Evolutionary conservation across 2,329 filamentous ascomycete genomes (phyloP), one percentile per base, ranked within the genome.

Genomic region (Paecilomyces formosus): DNA sequence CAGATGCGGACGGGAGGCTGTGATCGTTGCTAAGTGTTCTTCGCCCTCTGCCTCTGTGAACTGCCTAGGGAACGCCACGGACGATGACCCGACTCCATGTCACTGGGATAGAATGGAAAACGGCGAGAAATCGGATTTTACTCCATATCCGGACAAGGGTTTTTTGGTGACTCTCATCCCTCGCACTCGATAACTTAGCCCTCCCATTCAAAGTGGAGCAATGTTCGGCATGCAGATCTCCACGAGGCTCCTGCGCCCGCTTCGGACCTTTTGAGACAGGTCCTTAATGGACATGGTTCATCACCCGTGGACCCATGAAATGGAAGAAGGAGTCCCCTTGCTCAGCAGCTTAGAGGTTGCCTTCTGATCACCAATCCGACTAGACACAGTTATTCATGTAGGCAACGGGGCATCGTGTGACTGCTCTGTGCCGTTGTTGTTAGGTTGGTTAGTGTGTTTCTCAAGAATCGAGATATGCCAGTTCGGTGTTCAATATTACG

Each of bases 401-500:
- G 58, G 55, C 55, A 54, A 50, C 31, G 56, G 15, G 24, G 52
- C 53, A 54, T 52, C 33, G 56, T 54, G 33, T 55, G 45, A 49
- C 58, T 58, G 26, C 49, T 31, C 54, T 51, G 45, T 55, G 35
- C 45, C 58, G 54, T 35, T 55, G 56, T 52, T 21, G 55, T 53
- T 55, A 35, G 50, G 53, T 31, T 60, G 49, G 53, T 49, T 39
- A 56, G 39, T 53, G 51, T 60, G 26, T 18, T 53, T 55, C n/a
- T 26, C 35, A 31, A 58, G 51, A 33, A 58, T 50, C 53, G 53
- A 57, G 45, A 58, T 57, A 57, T 55, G 53, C 50, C 50, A 52
- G 50, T 21, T 7, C 18, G 11, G 50, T 52, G 50, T 58, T 55
- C 59, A 58, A 62, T 55, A 54, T 54, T 45, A 61, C 62, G 51